Percentiles rank a stretch among this genome's conserved stretches.
Conservation (phyloP, 2,329 filamentous ascomycete species). For the Leptographium lundbergii region DNA sequence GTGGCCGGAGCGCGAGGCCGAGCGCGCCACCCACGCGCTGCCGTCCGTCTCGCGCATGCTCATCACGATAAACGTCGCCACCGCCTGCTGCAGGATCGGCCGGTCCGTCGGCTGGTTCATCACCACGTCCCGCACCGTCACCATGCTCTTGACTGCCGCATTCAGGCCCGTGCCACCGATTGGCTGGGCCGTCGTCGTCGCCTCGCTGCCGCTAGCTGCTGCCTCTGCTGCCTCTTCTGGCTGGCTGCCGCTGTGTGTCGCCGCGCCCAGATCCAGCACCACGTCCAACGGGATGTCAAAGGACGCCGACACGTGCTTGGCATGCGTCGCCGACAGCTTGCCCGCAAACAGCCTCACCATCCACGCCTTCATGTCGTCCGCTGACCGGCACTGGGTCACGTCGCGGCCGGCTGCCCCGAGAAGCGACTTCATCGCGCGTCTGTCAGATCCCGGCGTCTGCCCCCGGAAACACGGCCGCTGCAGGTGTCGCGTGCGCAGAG, state of each 20-base stretch:
- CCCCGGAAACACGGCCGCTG: neutral
- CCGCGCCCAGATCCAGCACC: slow-evolving; percentile 25
- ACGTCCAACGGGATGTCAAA: slow-evolving; percentile 33
- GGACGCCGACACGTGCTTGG: slow-evolving; percentile 33
- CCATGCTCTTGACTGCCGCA: slow-evolving; percentile 6
- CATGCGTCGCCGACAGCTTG: slow-evolving; percentile 33
- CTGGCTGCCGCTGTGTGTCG: neutral
- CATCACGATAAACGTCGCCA: slow-evolving; percentile 35
- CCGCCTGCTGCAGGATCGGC: slow-evolving; percentile 33
- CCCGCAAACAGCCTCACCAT: slow-evolving; percentile 27
- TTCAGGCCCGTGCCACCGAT: slow-evolving; percentile 15
- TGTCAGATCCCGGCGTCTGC: neutral
- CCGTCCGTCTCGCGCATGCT: slow-evolving; percentile 31
- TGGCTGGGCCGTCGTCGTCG: slow-evolving; percentile 21
- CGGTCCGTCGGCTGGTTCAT: slow-evolving; percentile 36
- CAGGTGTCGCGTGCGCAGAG: neutral
- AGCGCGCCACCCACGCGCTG: slow-evolving; percentile 34
- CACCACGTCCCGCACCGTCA: slow-evolving; percentile 1
- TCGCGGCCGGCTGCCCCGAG: slow-evolving; percentile 12
- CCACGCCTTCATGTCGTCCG: slow-evolving; percentile 34
- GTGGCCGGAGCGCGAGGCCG: slow-evolving; percentile 29
- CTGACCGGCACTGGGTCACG: slow-evolving; percentile 19
- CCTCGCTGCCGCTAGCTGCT: slow-evolving; percentile 12
- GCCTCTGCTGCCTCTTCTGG: neutral
- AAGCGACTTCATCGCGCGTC: slow-evolving; percentile 18